Evolutionary conservation across 2,329 filamentous ascomycete genomes (phyloP), one percentile per base, ranked within the genome.

Genomic region (Nothophoma quercina): DNA sequence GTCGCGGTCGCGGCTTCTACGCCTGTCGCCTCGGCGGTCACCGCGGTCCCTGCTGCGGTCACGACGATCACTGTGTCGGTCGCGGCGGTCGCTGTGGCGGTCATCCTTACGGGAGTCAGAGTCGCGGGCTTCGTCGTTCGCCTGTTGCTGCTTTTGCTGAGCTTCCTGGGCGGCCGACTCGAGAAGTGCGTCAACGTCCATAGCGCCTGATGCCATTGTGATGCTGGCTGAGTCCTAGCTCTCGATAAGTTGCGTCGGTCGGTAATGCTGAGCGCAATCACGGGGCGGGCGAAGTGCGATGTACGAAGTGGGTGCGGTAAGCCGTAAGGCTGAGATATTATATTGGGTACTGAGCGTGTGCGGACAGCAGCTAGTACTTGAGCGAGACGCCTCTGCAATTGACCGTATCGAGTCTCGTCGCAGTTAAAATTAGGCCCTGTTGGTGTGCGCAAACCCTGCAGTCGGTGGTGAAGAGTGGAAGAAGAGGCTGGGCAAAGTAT

Each of bases 101-200:
- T 73, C 69, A 39, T 73, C 58, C 19, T 59, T 63, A 48, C 59
- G 63, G 43, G 53, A 52, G 59, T 60, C 55, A 33, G 48, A 45
- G 38, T 61, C 84, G 60, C 59, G 64, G 15, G 54, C 55, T 30
- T 63, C 63, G 36, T 45, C 55, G 44, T 60, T 62, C 13, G 59
- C 56, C 23, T 51, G 42, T 46, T 55, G 59, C 48, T 58, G 55
- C 28, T 55, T 63, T 41, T 54, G 61, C 40, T 64, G 58, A 35
- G 62, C 52, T 16, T 69, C 64, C 49, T 56, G 58, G 26, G 60
- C 65, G 13, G 63, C 62, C 50, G 65, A 90, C 77, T 96, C 92
- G 64, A 97, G 86, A 61, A 97, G 84, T 62, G 91, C 91, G 81
- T 97, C 93, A 67, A 97, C 91, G 72, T 96, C 91, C 64, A 88